phyloP scores from a whole-genome alignment of 1,284 basidiomycete species.

The Sporisorium scitamineum region DNA sequence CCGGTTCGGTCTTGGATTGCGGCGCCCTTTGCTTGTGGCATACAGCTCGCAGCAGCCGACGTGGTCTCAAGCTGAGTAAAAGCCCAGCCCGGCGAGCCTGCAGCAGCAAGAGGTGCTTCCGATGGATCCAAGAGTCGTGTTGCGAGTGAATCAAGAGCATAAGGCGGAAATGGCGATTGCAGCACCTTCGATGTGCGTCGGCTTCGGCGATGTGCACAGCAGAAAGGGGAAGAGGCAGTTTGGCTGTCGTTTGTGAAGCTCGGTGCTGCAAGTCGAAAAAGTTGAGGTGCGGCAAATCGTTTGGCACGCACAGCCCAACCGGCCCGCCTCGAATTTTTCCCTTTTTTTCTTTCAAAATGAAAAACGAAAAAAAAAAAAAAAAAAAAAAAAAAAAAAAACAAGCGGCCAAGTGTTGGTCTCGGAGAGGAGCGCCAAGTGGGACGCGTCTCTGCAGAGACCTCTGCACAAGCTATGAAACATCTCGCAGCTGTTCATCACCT shows the following conservation, averaged over 20 bases:
- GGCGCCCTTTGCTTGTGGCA: neutral
- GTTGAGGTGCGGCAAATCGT: constrained; percentile 6
- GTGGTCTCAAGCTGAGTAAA: neutral
- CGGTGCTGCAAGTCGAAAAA: constrained; percentile 7
- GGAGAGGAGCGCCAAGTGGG: constrained; percentile 1
- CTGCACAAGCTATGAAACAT: constrained; percentile 35
- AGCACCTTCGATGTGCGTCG: constrained; percentile 6
- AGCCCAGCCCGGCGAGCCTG: neutral
- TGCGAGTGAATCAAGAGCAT: neutral
- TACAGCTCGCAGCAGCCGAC: constrained; percentile 6
- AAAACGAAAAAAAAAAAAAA: neutral
- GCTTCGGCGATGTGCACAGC: constrained; percentile 36
- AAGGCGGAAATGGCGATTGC: constrained; percentile 10
- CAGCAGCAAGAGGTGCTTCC: neutral
- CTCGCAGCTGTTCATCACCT: constrained; percentile 18
- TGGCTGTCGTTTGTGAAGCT: neutral
- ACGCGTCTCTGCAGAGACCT: neutral
- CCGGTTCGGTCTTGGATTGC: neutral
- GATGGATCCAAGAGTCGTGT: neutral
- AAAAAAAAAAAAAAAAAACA: neutral
- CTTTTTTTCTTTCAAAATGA: neutral
- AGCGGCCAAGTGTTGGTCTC: constrained; percentile 35
- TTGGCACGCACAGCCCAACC: constrained; percentile 27
- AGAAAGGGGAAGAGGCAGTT: neutral
- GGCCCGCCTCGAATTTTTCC: neutral